Evolutionary conservation across 2,329 filamentous ascomycete genomes (phyloP), one percentile per base, ranked within the genome.

Genomic region (Aspergillus fructus): DNA sequence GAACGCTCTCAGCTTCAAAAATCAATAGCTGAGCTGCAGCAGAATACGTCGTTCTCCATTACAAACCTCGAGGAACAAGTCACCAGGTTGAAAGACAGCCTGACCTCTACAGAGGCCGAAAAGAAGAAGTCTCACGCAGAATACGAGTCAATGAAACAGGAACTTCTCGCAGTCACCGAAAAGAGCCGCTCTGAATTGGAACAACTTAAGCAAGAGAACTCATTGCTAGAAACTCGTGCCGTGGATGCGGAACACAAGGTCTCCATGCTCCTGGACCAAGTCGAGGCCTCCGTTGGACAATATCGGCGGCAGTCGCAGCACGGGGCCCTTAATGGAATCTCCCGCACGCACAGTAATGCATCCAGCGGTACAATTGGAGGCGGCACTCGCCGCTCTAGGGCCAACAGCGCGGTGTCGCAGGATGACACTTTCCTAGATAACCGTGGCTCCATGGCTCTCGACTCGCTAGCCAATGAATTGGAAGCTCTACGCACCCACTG

Each of bases 161-260:
- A 89, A 59, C 79, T 96, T 12, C 73, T 82, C 45, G 72, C 78
- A 30, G 80, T 77, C 11, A 76, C 77, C 4, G 76, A 85, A 56
- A 81, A 82, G 59, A 79, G 84, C 54, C 84, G 84, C 60, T 81
- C 81, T 42, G 90, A 96, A 56, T 79, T 97, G 24, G 89, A 96
- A 61, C 85, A 91, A 63, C 81, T 97, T 34, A 91, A 92, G 67
- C 83, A 87, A 53, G 93, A 97, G 74, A 96, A 97, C 67, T 75
- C 79, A 0, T 78, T 88, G 37, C 85, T 99, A 3, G 93, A 97
- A 72, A 86, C 86, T 65, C 89, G 93, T 43, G 93, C 93, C 5
- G 82, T 85, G 51, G 93, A 97, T 72, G 94, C 94, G 1, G 94
- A 99, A 77, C 87, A 90, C 63, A 96, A 96, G 69, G 94, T 99